Evolutionary conservation across 2,329 filamentous ascomycete species (phyloP).

Genomic region (Cercospora janseana): DNA sequence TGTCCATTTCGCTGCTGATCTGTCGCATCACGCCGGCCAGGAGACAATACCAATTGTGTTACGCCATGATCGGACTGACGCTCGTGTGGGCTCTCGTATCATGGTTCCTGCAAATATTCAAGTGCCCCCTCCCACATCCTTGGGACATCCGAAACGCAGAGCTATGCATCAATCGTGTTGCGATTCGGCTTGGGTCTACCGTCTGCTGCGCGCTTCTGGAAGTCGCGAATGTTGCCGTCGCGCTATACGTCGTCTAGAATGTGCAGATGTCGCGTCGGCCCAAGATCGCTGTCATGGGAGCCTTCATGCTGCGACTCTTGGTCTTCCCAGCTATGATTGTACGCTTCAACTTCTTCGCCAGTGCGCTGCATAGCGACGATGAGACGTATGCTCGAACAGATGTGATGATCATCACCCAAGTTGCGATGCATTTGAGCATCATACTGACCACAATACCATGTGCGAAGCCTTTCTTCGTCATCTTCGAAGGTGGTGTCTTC

Average conservation of each 20-base stretch:
- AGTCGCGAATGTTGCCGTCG: conserved; percentile 24
- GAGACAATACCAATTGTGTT: conserved; percentile 24
- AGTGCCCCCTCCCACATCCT: conserved; percentile 29
- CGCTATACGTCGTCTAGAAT: conserved; percentile 29
- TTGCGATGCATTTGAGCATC: conserved; percentile 32
- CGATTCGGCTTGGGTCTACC: conserved; percentile 23
- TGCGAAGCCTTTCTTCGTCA: conserved; percentile 33
- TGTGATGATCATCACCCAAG: conserved; percentile 26
- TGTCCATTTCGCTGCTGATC: conserved; percentile 32
- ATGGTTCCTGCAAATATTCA: conserved; percentile 23
- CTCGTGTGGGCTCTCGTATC: conserved; percentile 23
- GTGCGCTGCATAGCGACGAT: conserved; percentile 20
- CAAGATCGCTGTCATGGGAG: conserved; percentile 28
- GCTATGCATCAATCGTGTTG: conserved; percentile 24
- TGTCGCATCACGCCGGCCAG: conserved; percentile 27
- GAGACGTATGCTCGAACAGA: conserved; percentile 21
- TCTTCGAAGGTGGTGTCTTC: conserved; percentile 25
- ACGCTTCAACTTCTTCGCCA: conserved; percentile 23
- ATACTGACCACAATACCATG: conserved; percentile 35
- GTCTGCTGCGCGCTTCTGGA: conserved; percentile 27
- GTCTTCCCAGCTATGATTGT: conserved; percentile 25
- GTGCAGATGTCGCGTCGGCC: conserved; percentile 29
- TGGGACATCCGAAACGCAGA: conserved; percentile 23
- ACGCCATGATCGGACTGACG: conserved; percentile 21
- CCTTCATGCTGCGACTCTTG: conserved; percentile 31